Evolutionary conservation across 306 rosid genomes (phyloP).

Genomic region (Delonix regia): DNA sequence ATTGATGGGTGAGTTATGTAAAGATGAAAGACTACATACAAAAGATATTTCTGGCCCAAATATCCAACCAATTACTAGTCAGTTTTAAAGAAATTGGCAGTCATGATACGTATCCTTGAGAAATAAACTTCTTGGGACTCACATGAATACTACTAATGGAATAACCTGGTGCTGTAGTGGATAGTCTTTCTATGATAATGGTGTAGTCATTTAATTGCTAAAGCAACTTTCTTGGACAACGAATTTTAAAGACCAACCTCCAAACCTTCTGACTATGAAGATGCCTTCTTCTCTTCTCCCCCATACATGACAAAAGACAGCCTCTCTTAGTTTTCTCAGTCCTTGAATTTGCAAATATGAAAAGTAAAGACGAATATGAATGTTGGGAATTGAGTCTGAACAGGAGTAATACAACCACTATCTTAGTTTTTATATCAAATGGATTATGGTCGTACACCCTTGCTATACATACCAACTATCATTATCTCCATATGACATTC

Average conservation of each 20-base stretch:
- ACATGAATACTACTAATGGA: no score
- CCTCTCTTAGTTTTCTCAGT: background rate
- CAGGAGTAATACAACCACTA: background rate
- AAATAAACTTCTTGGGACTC: background rate
- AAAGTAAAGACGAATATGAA: background rate
- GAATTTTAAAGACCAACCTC: background rate
- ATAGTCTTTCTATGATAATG: background rate
- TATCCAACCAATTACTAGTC: background rate
- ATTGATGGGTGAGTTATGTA: background rate
- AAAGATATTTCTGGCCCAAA: background rate
- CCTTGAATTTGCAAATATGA: background rate
- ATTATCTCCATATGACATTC: background rate
- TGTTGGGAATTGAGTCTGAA: background rate
- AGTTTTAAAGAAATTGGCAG: background rate
- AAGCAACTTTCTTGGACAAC: background rate
- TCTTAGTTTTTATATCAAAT: background rate
- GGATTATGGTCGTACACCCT: background rate
- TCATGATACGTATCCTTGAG: background rate
- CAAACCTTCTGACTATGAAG: background rate
- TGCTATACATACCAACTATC: slow-evolving; percentile 1
- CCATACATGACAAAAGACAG: background rate
- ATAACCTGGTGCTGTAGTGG: background rate
- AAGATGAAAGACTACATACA: background rate
- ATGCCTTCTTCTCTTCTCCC: background rate
- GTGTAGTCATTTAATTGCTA: background rate